Evolutionary conservation across 805 yeast genomes (phyloP).

Genomic region (Cyberlindnera samutprakarnensis): DNA sequence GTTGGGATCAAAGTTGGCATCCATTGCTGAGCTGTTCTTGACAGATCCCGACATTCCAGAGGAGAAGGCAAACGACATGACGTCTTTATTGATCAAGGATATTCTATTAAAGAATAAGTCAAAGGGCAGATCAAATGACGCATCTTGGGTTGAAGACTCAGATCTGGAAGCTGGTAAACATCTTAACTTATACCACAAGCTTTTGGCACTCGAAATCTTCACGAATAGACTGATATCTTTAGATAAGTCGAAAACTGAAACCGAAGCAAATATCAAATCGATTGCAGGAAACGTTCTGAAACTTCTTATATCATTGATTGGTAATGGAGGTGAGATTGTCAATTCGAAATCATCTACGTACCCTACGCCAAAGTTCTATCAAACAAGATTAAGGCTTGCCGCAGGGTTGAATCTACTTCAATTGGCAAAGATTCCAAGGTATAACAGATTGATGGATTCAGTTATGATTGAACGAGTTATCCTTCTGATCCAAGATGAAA

Average conservation of each 20-base stretch:
- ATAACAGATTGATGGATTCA: constrained; percentile 46
- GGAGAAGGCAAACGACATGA: constrained; percentile 48
- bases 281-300: constrained; percentile 60
- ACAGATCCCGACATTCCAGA: constrained; percentile 42
- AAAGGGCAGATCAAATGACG: constrained; percentile 25
- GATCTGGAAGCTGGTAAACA: constrained; percentile 27
- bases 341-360: constrained; percentile 30
- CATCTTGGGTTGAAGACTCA: constrained; percentile 42
- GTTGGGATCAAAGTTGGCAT: constrained; percentile 50
- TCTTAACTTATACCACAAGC: constrained; percentile 37
- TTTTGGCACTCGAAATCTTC: constrained; percentile 46
- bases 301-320: constrained; percentile 55
- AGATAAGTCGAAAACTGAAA: constrained; percentile 22
- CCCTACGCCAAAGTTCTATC: constrained; percentile 59
- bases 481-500: constrained; percentile 61
- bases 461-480: constrained; percentile 44
- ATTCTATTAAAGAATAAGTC: constrained; percentile 47
- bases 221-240: constrained; percentile 47
- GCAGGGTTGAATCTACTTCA: constrained; percentile 65
- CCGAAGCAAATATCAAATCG: constrained; percentile 31
- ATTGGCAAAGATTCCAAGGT: constrained; percentile 48
- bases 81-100: constrained; percentile 51
- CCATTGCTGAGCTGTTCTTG: constrained; percentile 51
- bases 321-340: constrained; percentile 74
- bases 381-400: constrained; percentile 52